These are phyloP conservation scores for Backusella mclennaniae DNA, from an alignment of 192 early-diverging fungal species.

Conservation along the genomic window DNA sequence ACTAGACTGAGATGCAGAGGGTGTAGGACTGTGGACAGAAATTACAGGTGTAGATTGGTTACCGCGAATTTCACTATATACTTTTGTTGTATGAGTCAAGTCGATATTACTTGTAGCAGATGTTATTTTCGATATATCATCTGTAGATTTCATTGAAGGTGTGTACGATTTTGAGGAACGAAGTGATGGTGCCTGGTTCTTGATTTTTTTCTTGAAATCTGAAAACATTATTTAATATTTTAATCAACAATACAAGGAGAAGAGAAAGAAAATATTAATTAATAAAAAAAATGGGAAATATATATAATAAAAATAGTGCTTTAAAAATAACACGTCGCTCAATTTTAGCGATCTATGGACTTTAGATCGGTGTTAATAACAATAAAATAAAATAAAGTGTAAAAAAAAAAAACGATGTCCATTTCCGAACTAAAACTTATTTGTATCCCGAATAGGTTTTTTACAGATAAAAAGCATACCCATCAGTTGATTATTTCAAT, in stretches of 20 bases:
- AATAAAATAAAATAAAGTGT: background rate
- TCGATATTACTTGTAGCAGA: background rate
- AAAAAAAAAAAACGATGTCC: background rate
- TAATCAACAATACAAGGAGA: background rate
- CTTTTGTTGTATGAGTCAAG: background rate
- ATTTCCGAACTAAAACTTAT: background rate
- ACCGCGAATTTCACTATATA: background rate
- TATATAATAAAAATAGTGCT: background rate
- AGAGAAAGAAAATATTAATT: background rate
- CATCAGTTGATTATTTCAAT: background rate
- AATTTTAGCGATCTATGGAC: background rate
- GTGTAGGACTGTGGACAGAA: background rate
- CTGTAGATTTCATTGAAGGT: background rate
- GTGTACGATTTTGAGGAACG: background rate
- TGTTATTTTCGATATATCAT: background rate
- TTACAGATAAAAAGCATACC: background rate
- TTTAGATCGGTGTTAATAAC: slow-evolving; percentile 7
- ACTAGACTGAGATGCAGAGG: background rate
- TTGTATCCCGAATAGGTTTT: background rate
- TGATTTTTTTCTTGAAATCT: background rate
- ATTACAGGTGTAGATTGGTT: background rate
- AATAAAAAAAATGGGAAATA: background rate
- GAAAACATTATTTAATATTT: background rate
- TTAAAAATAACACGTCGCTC: background rate
- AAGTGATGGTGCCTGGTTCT: background rate